Evolutionary conservation across 805 yeast species (phyloP), one percentile per base, ranked within the genome.

Genomic region (Candida endomychidarum): DNA sequence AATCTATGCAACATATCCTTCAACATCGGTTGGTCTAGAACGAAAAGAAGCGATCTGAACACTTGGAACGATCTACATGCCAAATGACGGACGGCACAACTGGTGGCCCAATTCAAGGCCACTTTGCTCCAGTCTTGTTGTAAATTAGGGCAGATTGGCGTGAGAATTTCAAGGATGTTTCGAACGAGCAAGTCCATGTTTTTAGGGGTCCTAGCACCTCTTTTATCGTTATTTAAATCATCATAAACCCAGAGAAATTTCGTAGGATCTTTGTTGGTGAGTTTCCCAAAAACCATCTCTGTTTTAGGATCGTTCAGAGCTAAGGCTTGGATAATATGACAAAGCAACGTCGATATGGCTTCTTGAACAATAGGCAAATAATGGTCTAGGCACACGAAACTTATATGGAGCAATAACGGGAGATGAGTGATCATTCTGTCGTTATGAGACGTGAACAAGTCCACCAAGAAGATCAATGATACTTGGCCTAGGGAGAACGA

Each of bases 61-160:
- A 90, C 74, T 57, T 93, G 99, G 62, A 95, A 91, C 0, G 98
- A 90, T 18, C 99, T 75, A 50, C 99, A 93, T 0, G 99, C 99
- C 50, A 93, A 78, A 57, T 95, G 99, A 54, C 97, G 75, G 2
- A 91, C 98, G 2, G 97, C 95, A 65, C 98, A 93, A 1, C 96
- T 83, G 0, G 99, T 93, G 0, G 99, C 97, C 99, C 99, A 93
- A 20, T 75, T 72, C 24, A 95, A 68, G 0, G 98, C 83, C 3
- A 77, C 79, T 23, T 82, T 67, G 37, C 95, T 83, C 99, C 99
- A 93, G 37, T 83, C 86, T 29, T 76, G 76, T 56, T 84, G 95
- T 28, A 89, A 65, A 0, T 81, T 76, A 1, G 65, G 61, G 17
- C 65, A 61, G 0, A 70, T 59, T 0, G 70, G 63, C 6, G 65